Percentiles rank a stretch among this genome's conserved stretches.
These are phyloP conservation scores for Suillus subluteus DNA, from an alignment of 768 basidiomycete genomes.

Conservation along the genomic window DNA sequence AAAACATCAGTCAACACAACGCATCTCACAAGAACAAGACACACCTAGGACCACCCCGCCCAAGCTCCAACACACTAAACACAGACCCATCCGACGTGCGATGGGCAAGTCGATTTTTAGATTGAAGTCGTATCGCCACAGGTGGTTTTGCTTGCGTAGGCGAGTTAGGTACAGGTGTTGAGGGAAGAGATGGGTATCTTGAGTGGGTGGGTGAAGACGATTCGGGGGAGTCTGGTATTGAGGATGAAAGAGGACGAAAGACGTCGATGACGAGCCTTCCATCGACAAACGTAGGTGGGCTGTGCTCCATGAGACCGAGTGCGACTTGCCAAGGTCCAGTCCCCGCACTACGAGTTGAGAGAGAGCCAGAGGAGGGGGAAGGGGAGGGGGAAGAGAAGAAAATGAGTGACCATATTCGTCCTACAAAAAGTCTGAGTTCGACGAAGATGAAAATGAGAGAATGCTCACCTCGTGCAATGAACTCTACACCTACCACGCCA, in stretches of 20 bases:
- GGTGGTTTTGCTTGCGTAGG: neutral
- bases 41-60: neutral
- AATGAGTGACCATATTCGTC: slow-evolving; percentile 31
- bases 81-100: neutral
- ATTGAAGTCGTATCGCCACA: neutral
- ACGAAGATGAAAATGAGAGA: neutral
- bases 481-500: slow-evolving; percentile 58
- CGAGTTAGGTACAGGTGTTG: neutral
- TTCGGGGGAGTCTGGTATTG: neutral
- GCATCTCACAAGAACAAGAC: neutral
- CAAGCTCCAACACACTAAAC: neutral
- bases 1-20: neutral
- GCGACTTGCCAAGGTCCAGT: slow-evolving; percentile 44
- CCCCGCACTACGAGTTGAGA: neutral
- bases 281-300: slow-evolving; percentile 61
- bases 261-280: slow-evolving; percentile 51
- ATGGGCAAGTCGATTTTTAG: neutral
- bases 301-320: slow-evolving; percentile 56
- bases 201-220: neutral
- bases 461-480: slow-evolving; percentile 57
- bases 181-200: neutral
- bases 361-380: slow-evolving; percentile 3
- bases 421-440: slow-evolving; percentile 10
- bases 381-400: slow-evolving; percentile 24
- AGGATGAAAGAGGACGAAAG: slow-evolving; percentile 19